Conservation (phyloP, 345 rosid genomes). For the Eucalyptus coolabah region DNA sequence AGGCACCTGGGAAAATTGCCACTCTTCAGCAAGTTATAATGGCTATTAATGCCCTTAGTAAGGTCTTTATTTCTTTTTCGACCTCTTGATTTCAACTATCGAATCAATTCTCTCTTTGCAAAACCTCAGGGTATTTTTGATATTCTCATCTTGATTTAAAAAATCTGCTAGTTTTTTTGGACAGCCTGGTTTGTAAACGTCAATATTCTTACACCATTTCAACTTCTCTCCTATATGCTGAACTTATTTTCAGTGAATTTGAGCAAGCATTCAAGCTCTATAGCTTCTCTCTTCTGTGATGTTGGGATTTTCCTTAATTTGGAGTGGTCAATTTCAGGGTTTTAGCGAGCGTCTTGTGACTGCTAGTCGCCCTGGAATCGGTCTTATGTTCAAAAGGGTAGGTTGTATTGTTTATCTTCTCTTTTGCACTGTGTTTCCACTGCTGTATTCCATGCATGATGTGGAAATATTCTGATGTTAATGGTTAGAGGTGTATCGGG, state of each 20-base stretch:
- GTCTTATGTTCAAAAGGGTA: constrained; percentile 95
- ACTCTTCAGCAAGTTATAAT: constrained; percentile 62
- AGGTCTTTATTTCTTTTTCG: constrained; percentile 32
- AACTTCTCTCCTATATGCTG: neutral
- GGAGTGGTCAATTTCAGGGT: constrained; percentile 43
- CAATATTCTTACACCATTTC: neutral
- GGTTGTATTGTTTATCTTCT: neutral
- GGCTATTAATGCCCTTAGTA: constrained; percentile 95
- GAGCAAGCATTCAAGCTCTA: neutral
- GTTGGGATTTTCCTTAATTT: neutral
- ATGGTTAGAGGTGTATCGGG: neutral
- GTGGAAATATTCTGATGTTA: neutral
- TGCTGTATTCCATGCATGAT: neutral
- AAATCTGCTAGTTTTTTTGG: neutral
- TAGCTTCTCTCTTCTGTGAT: neutral
- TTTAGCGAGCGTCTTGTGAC: constrained; percentile 89
- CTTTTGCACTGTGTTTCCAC: neutral
- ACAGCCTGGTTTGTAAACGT: neutral
- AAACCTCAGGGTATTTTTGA: neutral
- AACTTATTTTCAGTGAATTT: neutral
- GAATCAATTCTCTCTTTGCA: neutral
- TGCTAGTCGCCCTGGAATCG: constrained; percentile 76
- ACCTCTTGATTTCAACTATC: neutral
- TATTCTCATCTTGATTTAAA: neutral
- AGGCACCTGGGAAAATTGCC: constrained; percentile 38